Conservation (phyloP, 176 grass and related monocot species). For the Puccinellia tenuiflora region DNA sequence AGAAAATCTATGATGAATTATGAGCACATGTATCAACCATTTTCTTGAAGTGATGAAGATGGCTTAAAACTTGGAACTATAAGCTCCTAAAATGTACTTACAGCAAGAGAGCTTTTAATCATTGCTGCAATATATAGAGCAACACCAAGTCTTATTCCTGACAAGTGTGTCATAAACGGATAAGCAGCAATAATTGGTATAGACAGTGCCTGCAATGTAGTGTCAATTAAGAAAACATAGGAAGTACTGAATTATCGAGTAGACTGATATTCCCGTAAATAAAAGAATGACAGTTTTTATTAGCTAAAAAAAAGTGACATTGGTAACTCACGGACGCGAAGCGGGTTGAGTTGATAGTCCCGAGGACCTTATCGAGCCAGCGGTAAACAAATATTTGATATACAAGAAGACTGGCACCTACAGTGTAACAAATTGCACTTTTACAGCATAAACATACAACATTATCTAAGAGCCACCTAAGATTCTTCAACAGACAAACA, state of each 20-base stretch:
- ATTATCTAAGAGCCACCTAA: background rate
- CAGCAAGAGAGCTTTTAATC: constrained; percentile 57
- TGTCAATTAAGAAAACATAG: constrained; percentile 6
- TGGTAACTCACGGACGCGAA: constrained; percentile 44
- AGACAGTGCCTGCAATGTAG: constrained; percentile 32
- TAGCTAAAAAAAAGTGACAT: background rate
- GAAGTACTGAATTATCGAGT: background rate
- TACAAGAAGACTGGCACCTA: constrained; percentile 58
- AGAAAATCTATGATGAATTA: background rate
- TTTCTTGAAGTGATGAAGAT: background rate
- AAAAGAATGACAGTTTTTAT: background rate
- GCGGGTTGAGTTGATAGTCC: constrained; percentile 51
- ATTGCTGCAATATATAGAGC: constrained; percentile 57
- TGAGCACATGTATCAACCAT: background rate
- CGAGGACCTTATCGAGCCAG: constrained; percentile 34
- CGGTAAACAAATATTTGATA: constrained; percentile 75
- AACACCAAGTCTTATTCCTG: constrained; percentile 44
- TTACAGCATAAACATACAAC: background rate
- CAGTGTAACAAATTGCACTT: constrained; percentile 2
- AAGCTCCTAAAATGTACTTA: constrained; percentile 27
- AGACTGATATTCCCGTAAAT: background rate
- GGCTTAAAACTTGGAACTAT: background rate
- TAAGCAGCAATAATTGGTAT: constrained; percentile 8
- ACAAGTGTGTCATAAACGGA: constrained; percentile 35
- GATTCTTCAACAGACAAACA: no score